A percentile compares a stretch with the other conserved stretches of the same genome.
These are phyloP conservation scores for Fusarium sp. DNA, from an alignment of 2,329 filamentous ascomycete species.

Conservation along the genomic window DNA sequence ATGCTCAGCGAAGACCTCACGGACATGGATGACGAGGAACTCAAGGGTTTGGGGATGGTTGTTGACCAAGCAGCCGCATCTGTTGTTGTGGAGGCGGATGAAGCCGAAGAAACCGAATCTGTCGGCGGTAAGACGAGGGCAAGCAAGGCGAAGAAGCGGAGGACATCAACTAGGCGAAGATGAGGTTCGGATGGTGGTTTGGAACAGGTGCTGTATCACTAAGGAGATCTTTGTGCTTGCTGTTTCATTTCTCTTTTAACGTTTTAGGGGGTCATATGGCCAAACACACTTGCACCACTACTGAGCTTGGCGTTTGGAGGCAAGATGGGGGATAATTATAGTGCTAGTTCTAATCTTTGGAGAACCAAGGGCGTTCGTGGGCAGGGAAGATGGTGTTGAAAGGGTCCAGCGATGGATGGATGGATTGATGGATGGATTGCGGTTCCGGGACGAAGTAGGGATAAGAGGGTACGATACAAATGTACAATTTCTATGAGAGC, in stretches of 20 bases:
- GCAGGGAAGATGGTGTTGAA: conserved; percentile 11
- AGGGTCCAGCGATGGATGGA: conserved; percentile 11
- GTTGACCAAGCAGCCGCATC: conserved; percentile 54
- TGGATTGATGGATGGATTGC: conserved; percentile 27
- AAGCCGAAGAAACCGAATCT: conserved; percentile 33
- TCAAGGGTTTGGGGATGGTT: conserved; percentile 71
- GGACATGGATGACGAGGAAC: conserved; percentile 89
- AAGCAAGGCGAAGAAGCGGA: conserved; percentile 47
- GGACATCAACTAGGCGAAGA: conserved; percentile 48
- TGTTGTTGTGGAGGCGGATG: conserved; percentile 41
- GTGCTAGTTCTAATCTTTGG: conserved; percentile 29
- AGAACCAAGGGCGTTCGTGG: conserved; percentile 37
- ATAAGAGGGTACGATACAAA: conserved; percentile 36
- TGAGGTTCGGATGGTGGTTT: conserved; percentile 32
- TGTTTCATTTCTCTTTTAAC: conserved; percentile 14
- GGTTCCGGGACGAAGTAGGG: conserved; percentile 8
- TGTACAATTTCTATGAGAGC: conserved; percentile 34
- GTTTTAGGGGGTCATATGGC: conserved; percentile 32
- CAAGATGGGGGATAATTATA: conserved; percentile 29
- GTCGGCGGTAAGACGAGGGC: conserved; percentile 43
- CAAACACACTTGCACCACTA: conserved; percentile 29
- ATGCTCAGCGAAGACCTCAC: conserved; percentile 85
- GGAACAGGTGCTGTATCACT: conserved; percentile 23
- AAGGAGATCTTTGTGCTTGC: conserved; percentile 20
- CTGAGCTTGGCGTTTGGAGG: conserved; percentile 43